A percentile compares a stretch with the other conserved stretches of the same genome.
Conservation (phyloP, 345 rosid genomes). For the Rhizophora apiculata region DNA sequence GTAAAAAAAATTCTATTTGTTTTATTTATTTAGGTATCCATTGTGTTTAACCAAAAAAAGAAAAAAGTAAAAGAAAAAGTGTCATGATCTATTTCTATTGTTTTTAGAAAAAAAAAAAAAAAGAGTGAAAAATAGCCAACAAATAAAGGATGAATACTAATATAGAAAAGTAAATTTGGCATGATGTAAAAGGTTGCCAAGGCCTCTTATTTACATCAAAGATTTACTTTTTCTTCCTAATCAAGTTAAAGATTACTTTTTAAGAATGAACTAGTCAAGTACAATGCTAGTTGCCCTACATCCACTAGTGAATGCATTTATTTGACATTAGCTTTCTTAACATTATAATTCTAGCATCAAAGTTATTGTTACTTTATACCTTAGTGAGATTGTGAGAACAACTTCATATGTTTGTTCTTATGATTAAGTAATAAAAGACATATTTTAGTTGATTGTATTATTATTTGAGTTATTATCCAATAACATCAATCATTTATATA, state of each 20-base stretch:
- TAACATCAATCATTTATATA: constrained; percentile 59
- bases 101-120: too few relatives aligned
- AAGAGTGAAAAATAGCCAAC: too few relatives aligned
- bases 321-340: constrained; percentile 50
- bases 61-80: too few relatives aligned
- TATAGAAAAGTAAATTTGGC: too few relatives aligned
- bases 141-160: too few relatives aligned
- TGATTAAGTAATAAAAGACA: constrained; percentile 88
- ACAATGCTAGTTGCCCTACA: constrained; percentile 56
- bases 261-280: constrained; percentile 82
- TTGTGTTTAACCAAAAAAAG: too few relatives aligned
- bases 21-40: too few relatives aligned
- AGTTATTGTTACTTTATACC: constrained; percentile 86
- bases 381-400: constrained; percentile 92
- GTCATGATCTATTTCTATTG: too few relatives aligned
- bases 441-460: constrained; percentile 84
- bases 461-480: constrained; percentile 71
- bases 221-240: too few relatives aligned
- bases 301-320: constrained; percentile 65
- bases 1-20: too few relatives aligned
- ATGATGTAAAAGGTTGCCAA: too few relatives aligned
- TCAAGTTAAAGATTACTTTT: constrained; percentile 22
- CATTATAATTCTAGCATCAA: constrained; percentile 69
- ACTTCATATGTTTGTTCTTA: constrained; percentile 94
- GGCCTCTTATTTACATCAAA: too few relatives aligned